Percentiles rank a stretch among this genome's conserved stretches.
Conservation (phyloP, 306 rosid species). For the Sindora glabra region DNA sequence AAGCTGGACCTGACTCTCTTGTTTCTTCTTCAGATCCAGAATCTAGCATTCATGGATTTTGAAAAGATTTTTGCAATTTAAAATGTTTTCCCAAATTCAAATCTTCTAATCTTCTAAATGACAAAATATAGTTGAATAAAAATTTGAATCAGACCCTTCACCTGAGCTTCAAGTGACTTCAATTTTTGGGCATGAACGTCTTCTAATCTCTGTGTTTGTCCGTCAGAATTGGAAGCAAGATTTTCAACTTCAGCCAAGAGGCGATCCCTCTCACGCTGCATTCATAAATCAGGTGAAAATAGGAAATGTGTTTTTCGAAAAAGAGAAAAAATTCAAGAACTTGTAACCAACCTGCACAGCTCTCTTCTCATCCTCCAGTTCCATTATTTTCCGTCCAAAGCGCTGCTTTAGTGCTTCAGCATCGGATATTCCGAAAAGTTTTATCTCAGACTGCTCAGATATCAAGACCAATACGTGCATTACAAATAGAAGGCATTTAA, state of each 20-base stretch:
- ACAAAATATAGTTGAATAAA: background rate
- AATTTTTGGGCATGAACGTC: slow-evolving; percentile 90
- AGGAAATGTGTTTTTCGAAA: slow-evolving; percentile 16
- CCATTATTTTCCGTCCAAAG: slow-evolving; percentile 88
- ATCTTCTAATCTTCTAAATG: background rate
- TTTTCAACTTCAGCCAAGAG: slow-evolving; percentile 95
- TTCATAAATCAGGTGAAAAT: slow-evolving; percentile 16
- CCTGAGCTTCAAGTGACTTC: slow-evolving; percentile 91
- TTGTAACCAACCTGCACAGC: slow-evolving; percentile 62
- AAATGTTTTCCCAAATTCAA: slow-evolving; percentile 10
- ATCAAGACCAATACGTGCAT: slow-evolving; percentile 7
- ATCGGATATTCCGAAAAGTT: slow-evolving; percentile 62
- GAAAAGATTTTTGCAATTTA: slow-evolving; percentile 13
- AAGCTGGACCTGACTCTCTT: slow-evolving; percentile 96
- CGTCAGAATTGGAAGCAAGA: slow-evolving; percentile 90
- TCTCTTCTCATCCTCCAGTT: slow-evolving; percentile 91
- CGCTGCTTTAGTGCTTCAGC: slow-evolving; percentile 80
- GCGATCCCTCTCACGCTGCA: slow-evolving; percentile 91
- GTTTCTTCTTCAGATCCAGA: slow-evolving; percentile 92
- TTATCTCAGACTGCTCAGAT: slow-evolving; percentile 78
- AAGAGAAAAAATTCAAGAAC: slow-evolving; percentile 6
- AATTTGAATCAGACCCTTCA: slow-evolving; percentile 14
- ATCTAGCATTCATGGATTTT: slow-evolving; percentile 46
- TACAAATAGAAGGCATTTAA: too few relatives aligned
- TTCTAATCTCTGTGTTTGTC: slow-evolving; percentile 88